Evolutionary conservation across 2,329 filamentous ascomycete species (phyloP).

Genomic region (Hypoxylon rubiginosum): DNA sequence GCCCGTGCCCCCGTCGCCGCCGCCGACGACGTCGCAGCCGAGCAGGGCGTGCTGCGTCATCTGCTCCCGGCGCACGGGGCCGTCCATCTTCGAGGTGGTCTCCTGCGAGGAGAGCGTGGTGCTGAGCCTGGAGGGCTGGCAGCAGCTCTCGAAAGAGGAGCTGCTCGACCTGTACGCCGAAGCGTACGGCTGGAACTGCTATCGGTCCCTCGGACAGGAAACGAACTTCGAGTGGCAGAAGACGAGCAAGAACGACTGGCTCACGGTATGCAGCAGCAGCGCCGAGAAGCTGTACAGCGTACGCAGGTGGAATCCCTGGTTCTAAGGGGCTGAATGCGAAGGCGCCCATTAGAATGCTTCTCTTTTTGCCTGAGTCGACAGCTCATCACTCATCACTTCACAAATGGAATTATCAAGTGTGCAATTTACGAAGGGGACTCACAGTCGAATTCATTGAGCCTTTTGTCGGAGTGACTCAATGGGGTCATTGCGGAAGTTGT

Average conservation of each 20-base stretch:
- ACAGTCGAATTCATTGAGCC: too few species aligned
- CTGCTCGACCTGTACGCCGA: slow-evolving; percentile 39
- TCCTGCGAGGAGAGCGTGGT: slow-evolving; percentile 42
- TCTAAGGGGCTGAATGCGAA: slow-evolving; percentile 9
- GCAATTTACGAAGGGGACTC: too few species aligned
- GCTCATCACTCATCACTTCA: not conserved
- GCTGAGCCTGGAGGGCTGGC: slow-evolving; percentile 37
- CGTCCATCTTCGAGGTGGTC: slow-evolving; percentile 41
- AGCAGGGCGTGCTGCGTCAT: slow-evolving; percentile 35
- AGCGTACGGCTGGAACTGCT: slow-evolving; percentile 42
- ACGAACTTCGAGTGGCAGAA: slow-evolving; percentile 38
- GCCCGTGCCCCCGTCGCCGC: slow-evolving; percentile 10
- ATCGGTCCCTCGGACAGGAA: slow-evolving; percentile 33
- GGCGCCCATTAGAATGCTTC: not conserved
- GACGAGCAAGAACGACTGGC: slow-evolving; percentile 40
- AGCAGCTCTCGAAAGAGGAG: slow-evolving; percentile 33
- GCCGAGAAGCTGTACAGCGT: slow-evolving; percentile 31
- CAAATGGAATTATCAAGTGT: too few species aligned
- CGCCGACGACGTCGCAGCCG: slow-evolving; percentile 17
- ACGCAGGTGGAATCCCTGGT: slow-evolving; percentile 38
- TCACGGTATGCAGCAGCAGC: slow-evolving; percentile 29
- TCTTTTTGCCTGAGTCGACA: not conserved
- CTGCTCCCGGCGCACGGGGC: slow-evolving; percentile 36
- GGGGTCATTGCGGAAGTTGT: too few species aligned
- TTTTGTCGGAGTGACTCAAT: too few species aligned